These are phyloP conservation scores for Nymphaea thermarum DNA, from an alignment of 164 flowering plant species.

Conservation along the genomic window DNA sequence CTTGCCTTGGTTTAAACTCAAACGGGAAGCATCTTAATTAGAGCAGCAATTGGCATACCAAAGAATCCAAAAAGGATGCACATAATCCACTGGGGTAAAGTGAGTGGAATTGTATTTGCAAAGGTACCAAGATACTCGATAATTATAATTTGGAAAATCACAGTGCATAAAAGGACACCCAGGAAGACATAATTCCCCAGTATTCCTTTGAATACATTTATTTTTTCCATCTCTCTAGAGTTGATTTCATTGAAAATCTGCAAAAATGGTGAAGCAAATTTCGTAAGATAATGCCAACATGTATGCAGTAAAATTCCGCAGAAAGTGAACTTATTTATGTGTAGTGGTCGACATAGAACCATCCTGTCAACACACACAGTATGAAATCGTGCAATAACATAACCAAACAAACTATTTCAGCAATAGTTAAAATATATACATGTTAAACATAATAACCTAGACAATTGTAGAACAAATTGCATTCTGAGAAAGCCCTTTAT, in stretches of 20 bases:
- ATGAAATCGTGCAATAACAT: no score
- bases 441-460: no score
- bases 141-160: slow-evolving; percentile 69
- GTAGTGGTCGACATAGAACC: no score
- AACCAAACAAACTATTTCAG: no score
- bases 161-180: slow-evolving; percentile 51
- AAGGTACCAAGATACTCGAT: slow-evolving; percentile 68
- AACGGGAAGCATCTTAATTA: slow-evolving; percentile 71
- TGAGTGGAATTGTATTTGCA: slow-evolving; percentile 80
- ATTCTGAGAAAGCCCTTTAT: no score
- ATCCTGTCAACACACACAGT: no score
- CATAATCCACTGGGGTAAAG: slow-evolving; percentile 54
- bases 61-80: slow-evolving; percentile 65
- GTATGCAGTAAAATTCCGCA: slow-evolving; percentile 12
- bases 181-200: slow-evolving; percentile 75
- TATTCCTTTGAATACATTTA: slow-evolving; percentile 73
- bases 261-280: slow-evolving; percentile 2
- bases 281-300: no score
- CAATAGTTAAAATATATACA: no score
- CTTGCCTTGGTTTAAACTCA: not conserved
- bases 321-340: no score
- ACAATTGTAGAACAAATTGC: no score
- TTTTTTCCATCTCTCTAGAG: slow-evolving; percentile 91
- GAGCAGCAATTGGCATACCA: slow-evolving; percentile 87
- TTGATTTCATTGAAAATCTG: slow-evolving; percentile 93